Evolutionary conservation across 129 eudicot species (phyloP), one percentile per base, ranked within the genome.

Genomic region (Helianthus annuus): DNA sequence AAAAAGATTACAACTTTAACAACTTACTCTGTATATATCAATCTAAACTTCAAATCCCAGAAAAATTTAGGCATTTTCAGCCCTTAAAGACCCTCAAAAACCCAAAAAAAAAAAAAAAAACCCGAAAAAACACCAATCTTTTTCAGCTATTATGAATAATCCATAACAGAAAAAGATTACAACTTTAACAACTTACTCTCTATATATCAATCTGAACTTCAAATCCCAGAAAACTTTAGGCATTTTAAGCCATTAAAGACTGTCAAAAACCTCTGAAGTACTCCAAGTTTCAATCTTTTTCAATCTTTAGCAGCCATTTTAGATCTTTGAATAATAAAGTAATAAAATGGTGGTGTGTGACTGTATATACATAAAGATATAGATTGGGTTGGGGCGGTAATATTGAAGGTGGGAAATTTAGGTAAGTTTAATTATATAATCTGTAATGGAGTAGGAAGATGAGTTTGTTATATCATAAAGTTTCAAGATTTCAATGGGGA

Each of bases 161-260:
- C 2, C 36, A 2, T 3, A 61, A 49, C 56, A 44, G 11, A 61
- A 61, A 58, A 45, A 45, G 70, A 32, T 49, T 38, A 42, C 54
- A 63, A 63, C 62, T 71, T 71, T 29, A 48, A 63, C 70, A 73
- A 63, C 78, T 74, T 51, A 64, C 72, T 51, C 52, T 52, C 44
- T 27, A 39, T 14, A 65, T 64, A 64, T 53, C 53, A 64, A 22
- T 64, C 6, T 38, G 17, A 16, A 61, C 22, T 36, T 27, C 77
- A 73, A 73, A 61, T 16, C 77, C 78, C 70, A 63, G 57, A 55
- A 54, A 39, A 75, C 8, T 44, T 44, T 32, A 16, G 22, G 39
- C 68, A 45, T 76, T 46, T 74, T 48, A 29, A 68, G 84, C 79
- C 76, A 73, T 68, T 68, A 79, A 73, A 73, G 72, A 1, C 54